Evolutionary conservation across 2,329 filamentous ascomycete genomes (phyloP).

Genomic region (Coniochaeta sp.): DNA sequence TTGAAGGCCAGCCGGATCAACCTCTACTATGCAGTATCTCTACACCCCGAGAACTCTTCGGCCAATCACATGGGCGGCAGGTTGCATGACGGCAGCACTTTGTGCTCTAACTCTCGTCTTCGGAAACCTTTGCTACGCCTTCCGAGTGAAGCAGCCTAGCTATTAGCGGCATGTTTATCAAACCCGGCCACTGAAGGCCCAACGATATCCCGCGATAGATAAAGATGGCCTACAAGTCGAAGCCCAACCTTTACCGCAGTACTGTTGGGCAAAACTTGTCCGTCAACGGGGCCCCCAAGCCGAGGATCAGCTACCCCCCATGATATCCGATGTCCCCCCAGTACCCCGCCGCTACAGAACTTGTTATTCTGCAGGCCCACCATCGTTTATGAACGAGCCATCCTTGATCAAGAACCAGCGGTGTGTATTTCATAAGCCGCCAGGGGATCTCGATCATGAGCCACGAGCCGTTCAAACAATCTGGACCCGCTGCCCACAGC

Average conservation of each 20-base stretch:
- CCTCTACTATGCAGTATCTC: neutral
- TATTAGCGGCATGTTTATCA: too few relatives aligned
- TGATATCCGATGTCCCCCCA: neutral
- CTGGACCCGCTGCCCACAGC: neutral
- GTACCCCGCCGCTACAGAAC: neutral
- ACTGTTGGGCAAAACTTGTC: too few relatives aligned
- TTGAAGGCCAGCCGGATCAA: neutral
- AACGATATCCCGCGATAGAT: neutral
- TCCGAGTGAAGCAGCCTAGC: too few relatives aligned
- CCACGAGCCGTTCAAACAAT: neutral
- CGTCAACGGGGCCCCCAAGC: neutral
- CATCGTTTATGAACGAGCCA: neutral
- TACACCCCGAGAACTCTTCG: neutral
- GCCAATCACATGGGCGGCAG: neutral
- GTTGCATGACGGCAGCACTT: neutral
- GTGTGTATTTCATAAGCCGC: neutral
- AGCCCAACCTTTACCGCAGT: too few relatives aligned
- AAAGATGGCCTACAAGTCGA: neutral
- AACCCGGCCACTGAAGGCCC: too few relatives aligned
- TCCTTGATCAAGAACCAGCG: neutral
- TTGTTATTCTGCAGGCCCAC: neutral
- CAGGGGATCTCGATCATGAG: neutral
- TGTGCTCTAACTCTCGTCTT: too few relatives aligned
- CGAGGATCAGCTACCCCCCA: neutral
- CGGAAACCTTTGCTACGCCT: too few relatives aligned